Evolutionary conservation across 495 filamentous ascomycete genomes (phyloP), one percentile per base, ranked within the genome.

Genomic region (Lasiosphaeria miniovina): DNA sequence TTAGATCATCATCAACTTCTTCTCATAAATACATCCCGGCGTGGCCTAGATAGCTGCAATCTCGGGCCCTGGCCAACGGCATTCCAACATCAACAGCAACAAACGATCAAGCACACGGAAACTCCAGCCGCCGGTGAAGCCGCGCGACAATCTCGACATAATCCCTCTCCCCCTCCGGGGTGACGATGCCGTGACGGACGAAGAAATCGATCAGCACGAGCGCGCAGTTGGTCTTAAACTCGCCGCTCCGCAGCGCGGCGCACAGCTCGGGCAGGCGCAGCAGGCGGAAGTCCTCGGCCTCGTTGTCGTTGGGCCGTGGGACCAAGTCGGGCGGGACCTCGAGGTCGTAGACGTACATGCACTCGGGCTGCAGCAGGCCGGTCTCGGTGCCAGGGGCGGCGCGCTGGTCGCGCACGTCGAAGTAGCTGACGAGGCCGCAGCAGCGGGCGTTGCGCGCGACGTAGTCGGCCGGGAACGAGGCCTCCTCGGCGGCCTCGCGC

Each of bases 201-300:
- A 86, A 77, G 65, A 84, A 84, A 40, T 81, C 80, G 11, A 86
- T 62, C 49, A 82, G 57, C 36, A 82, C 78, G 5, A 77, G 61
- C 10, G 74, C 79, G 58, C 76, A 75, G 60, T 80, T 81, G 1
- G 77, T 72, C 66, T 84, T 86, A 67, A 87, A 87, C 67, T 82
- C 75, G 12, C 73, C 68, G 3, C 57, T 57, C 34, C 65, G 41
- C 57, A 87, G 61, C 0, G 75, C 76, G 24, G 56, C 57, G 52
- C 71, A 68, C 2, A 86, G 74, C 32, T 85, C 74, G 0, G 75
- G 75, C 1, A 83, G 64, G 6, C 55, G 63, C 79, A 80, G 80
- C 35, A 80, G 63, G 10, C 63, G 65, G 61, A 86, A 83, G 32
- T 69, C 66, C 52, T 80, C 73, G 4, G 83, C 82, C 59, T 87